These are phyloP conservation scores for Colletotrichum viniferum DNA, from an alignment of 2,329 filamentous ascomycete species.

Conservation along the genomic window DNA sequence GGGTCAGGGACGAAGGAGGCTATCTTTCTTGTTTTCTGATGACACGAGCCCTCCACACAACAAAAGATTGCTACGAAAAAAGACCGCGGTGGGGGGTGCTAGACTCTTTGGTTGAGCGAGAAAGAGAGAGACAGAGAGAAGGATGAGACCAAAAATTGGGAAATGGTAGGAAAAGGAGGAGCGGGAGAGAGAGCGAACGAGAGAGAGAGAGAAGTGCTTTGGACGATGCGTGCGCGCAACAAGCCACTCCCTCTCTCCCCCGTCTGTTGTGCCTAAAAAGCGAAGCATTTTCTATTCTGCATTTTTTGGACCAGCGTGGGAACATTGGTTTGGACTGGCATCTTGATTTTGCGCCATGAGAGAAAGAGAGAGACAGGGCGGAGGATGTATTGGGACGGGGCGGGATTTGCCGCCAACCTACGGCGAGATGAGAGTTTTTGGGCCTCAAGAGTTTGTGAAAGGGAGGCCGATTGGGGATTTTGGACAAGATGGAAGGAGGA, in stretches of 20 bases:
- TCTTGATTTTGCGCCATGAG: neutral
- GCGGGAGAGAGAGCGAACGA: neutral
- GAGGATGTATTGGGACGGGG: neutral
- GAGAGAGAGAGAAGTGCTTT: neutral
- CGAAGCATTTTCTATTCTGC: neutral
- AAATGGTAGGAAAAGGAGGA: neutral
- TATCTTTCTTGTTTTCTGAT: neutral
- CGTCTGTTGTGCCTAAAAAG: neutral
- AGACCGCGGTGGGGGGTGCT: conserved; percentile 8
- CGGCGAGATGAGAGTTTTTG: neutral
- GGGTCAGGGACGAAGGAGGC: neutral
- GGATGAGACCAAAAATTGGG: neutral
- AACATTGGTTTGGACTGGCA: neutral
- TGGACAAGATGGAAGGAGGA: neutral
- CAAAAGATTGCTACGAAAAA: conserved; percentile 18
- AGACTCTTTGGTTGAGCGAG: conserved; percentile 8
- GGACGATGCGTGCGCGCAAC: neutral
- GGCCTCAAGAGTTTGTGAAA: neutral
- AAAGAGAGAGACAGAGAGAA: neutral
- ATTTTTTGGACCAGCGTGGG: neutral
- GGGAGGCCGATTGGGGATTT: neutral
- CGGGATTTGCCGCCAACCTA: neutral
- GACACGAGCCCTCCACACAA: neutral
- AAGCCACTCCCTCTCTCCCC: neutral
- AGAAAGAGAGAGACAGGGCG: neutral